Evolutionary conservation across 257 asterid species (phyloP), one percentile per base, ranked within the genome.

Genomic region (Solanum boliviense): DNA sequence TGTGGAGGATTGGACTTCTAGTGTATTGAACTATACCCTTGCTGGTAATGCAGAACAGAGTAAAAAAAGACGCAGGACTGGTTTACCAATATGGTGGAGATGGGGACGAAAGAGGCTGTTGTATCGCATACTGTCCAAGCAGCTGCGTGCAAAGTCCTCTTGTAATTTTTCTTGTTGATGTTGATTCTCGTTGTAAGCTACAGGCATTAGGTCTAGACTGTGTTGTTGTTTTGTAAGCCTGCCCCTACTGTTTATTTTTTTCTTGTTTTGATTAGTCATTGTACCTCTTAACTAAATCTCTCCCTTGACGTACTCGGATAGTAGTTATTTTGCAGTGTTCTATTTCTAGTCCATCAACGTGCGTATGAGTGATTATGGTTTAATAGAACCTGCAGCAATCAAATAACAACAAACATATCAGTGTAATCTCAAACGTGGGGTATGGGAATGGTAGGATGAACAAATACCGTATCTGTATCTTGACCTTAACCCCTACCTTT

Each of bases 61-160:
- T 86, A 95, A 89, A 74, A 93, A 87, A 89, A 93, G 89, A 91
- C 90, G 93, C 86, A 52, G 73, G 52, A 88, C 90, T 52, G 89
- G 87, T 83, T 89, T 83, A 75, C 99, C 98, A 27, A 60, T 83
- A 23, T 95, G 98, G 98, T 96, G 99, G 98, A 93, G 90, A 88
- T 93, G 75, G 94, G 98, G 98, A 31, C 92, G 92, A 20, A 96
- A 90, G 88, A 90, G 96, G 88, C 91, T 91, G 92, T 65, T 93
- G 79, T 95, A 93, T 89, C 90, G 56, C 44, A 86, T 93, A 58
- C 84, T 92, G 91, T 71, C 90, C 93, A 92, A 92, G 92, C 92
- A 91, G 90, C 90, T 86, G n/a, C 91, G 85, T 31, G 84, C 79
- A 25, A 92, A 87, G 88, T 79, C 81, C 89, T 89, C 46, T 89